These are phyloP conservation scores for Hibiscus mutabilis DNA, from an alignment of 345 rosid genomes.

Conservation along the genomic window DNA sequence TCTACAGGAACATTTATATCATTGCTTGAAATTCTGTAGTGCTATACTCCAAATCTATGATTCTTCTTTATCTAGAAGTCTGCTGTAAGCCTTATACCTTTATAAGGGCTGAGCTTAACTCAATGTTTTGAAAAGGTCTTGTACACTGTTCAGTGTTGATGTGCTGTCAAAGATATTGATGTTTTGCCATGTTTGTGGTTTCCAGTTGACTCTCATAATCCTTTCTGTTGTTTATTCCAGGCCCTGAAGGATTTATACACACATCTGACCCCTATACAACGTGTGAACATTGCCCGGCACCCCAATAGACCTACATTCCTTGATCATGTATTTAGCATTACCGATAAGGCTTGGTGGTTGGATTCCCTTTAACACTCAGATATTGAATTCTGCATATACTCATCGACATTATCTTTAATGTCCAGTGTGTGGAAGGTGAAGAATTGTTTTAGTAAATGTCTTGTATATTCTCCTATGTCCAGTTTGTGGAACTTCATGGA, in stretches of 20 bases:
- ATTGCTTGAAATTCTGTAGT: not conserved
- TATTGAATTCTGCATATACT: not conserved
- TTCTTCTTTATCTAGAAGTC: not conserved
- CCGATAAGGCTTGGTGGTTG: conserved; percentile 63
- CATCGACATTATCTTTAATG: not conserved
- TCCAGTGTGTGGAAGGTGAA: not conserved
- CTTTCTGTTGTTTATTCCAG: conserved; percentile 31
- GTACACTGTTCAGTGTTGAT: not conserved
- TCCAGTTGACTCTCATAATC: conserved; percentile 13
- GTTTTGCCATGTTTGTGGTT: not conserved
- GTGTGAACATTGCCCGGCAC: conserved; percentile 92
- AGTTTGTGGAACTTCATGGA: conserved; percentile 99
- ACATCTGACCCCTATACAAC: conserved; percentile 77
- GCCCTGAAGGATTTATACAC: conserved; percentile 73
- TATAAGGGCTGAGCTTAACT: not conserved
- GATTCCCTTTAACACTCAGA: conserved; percentile 3
- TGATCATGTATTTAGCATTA: conserved; percentile 81
- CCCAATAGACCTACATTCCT: conserved; percentile 98
- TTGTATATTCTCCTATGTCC: conserved; percentile 19
- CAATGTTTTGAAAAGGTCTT: not conserved
- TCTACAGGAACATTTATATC: not conserved
- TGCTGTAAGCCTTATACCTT: not conserved
- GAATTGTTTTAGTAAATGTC: conserved; percentile 1
- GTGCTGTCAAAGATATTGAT: not conserved
- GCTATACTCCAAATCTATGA: not conserved